These are phyloP conservation scores for Ceratocystis papillata DNA, from an alignment of 2,329 filamentous ascomycete genomes.

Conservation along the genomic window DNA sequence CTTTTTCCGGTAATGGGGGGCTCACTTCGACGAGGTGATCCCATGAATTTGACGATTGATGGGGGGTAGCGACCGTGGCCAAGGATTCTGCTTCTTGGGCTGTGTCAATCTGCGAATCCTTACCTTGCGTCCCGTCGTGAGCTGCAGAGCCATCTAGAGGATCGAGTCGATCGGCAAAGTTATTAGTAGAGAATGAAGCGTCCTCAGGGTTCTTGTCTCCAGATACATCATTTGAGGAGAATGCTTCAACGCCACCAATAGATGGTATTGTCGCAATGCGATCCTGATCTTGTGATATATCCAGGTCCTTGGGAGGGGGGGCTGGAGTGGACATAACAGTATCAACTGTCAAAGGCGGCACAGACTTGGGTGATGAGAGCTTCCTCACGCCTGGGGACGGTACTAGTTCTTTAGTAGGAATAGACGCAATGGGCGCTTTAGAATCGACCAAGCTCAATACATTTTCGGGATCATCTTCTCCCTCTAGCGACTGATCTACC, in stretches of 20 bases:
- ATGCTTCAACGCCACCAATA: not conserved
- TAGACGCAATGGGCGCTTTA: not conserved
- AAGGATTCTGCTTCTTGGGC: not conserved
- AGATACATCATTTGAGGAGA: not conserved
- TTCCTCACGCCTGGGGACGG: not conserved
- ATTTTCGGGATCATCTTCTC: slow-evolving; percentile 1
- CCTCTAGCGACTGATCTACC: not conserved
- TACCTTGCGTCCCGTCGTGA: not conserved
- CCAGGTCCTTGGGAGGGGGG: not conserved
- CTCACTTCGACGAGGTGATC: not conserved
- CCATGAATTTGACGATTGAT: not conserved
- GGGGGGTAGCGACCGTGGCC: not conserved
- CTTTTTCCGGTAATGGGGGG: not conserved
- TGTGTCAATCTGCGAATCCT: not conserved
- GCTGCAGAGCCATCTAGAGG: not conserved
- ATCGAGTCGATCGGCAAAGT: not conserved
- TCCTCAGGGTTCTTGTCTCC: not conserved
- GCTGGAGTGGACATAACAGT: not conserved
- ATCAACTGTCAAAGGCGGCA: not conserved
- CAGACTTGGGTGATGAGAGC: not conserved
- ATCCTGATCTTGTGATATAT: not conserved
- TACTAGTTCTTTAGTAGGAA: not conserved
- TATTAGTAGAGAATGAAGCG: not conserved
- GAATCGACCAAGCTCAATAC: slow-evolving; percentile 10
- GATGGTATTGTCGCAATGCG: not conserved